These are phyloP conservation scores for Melampsora abietis-canadensis DNA, from an alignment of 1,284 basidiomycete genomes.

Conservation along the genomic window DNA sequence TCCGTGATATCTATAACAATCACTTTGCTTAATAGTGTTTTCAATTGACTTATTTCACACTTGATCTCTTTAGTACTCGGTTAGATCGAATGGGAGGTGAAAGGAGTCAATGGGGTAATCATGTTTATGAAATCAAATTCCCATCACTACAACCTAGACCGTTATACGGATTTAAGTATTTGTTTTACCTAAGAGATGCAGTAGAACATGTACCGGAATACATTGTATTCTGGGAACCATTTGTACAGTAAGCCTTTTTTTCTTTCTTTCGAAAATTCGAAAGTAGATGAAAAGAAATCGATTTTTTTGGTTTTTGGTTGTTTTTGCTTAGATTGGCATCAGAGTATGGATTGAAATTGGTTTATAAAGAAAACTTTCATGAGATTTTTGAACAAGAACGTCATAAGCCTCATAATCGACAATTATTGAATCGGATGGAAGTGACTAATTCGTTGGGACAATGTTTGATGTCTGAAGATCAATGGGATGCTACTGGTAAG, in stretches of 20 bases:
- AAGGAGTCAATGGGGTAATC: conserved; percentile 63
- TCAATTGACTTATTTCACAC: conserved; percentile 13
- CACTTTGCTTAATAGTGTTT: conserved; percentile 12
- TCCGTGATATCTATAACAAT: conserved; percentile 56
- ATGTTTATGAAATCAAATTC: conserved; percentile 82
- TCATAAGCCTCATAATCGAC: conserved; percentile 57
- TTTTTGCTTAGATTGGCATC: conserved; percentile 65
- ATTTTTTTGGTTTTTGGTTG: not conserved
- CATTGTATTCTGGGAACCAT: conserved; percentile 88
- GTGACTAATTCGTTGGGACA: conserved; percentile 78
- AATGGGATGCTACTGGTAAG: conserved; percentile 95
- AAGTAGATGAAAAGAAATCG: not conserved
- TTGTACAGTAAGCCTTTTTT: conserved; percentile 66
- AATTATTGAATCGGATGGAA: conserved; percentile 76
- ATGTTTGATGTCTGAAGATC: conserved; percentile 83
- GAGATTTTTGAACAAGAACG: conserved; percentile 76
- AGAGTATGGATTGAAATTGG: conserved; percentile 70
- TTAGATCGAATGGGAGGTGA: not conserved
- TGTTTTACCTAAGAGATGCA: conserved; percentile 88
- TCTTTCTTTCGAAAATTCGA: not conserved
- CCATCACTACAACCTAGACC: conserved; percentile 62
- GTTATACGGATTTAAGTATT: conserved; percentile 83
- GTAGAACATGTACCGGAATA: conserved; percentile 97
- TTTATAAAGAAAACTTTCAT: conserved; percentile 85
- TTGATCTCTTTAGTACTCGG: not conserved